phyloP scores from a whole-genome alignment of 2,329 filamentous ascomycete genomes.

The Neocatenulostroma microsporum region DNA sequence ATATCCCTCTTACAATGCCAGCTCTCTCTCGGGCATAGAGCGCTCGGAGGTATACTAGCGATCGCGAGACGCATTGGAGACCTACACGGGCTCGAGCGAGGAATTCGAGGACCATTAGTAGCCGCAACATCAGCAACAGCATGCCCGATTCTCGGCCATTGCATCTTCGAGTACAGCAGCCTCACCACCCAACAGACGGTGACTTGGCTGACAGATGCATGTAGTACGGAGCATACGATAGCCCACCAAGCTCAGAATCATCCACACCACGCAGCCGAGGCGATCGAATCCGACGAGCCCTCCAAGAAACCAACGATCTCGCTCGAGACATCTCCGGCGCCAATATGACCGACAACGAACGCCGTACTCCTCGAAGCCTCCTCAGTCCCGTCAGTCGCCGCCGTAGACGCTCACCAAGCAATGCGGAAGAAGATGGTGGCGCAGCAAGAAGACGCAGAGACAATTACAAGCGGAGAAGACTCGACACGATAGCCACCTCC shows the following conservation, averaged over 20 bases:
- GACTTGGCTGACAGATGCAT: conserved; percentile 10
- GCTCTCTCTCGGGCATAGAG: no score
- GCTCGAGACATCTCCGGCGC: conserved; percentile 9
- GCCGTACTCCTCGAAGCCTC: conserved; percentile 5
- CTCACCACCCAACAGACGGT: no score
- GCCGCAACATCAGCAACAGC: no score
- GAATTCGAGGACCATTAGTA: no score
- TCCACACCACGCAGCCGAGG: conserved; percentile 25
- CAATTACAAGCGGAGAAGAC: conserved; percentile 32
- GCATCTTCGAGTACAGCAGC: not conserved
- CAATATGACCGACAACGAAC: conserved; percentile 7
- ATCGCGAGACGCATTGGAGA: no score
- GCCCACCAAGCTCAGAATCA: conserved; percentile 32
- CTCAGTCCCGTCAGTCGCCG: conserved; percentile 10
- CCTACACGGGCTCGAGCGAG: no score
- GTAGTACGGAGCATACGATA: conserved; percentile 37
- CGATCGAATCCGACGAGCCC: conserved; percentile 27
- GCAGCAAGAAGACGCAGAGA: no score
- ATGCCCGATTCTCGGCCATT: conserved; percentile 9
- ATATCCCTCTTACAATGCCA: no score
- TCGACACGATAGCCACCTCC: conserved; percentile 26
- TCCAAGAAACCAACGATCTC: conserved; percentile 29
- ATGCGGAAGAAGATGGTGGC: conserved; percentile 8
- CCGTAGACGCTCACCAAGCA: conserved; percentile 11
- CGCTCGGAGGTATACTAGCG: no score